phyloP scores from a whole-genome alignment of 164 flowering plant species.

The Tetracentron sinense region DNA sequence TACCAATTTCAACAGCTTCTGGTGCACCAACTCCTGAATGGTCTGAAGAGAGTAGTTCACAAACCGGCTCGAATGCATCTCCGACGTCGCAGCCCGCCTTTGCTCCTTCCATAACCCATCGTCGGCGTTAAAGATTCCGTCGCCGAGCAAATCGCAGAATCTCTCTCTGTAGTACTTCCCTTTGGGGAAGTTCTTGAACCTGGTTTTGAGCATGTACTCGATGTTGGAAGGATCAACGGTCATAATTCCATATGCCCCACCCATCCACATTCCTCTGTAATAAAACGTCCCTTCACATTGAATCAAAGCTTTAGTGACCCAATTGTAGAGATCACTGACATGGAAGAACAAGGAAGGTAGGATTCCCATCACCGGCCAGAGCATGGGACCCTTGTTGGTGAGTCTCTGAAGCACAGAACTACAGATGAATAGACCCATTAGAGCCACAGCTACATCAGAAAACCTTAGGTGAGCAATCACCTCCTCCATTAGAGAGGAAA shows the following conservation, averaged over 20 bases:
- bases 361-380: constrained; percentile 69
- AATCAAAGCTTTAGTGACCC: constrained; percentile 36
- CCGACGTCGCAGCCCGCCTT: constrained; percentile 41
- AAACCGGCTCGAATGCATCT: constrained; percentile 56
- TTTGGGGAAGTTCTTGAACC: constrained; percentile 74
- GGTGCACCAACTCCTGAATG: constrained; percentile 40
- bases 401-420: constrained; percentile 32
- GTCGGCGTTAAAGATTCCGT: constrained; percentile 78
- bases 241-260: constrained; percentile 38
- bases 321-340: constrained; percentile 29
- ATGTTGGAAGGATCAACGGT: constrained; percentile 57
- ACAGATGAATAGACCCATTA: constrained; percentile 43
- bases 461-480: constrained; percentile 12
- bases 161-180: constrained; percentile 56
- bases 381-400: constrained; percentile 54
- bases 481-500: constrained; percentile 6
- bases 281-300: constrained; percentile 42
- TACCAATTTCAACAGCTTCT: constrained; percentile 39
- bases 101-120: constrained; percentile 59
- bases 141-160: constrained; percentile 60
- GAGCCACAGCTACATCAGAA: constrained; percentile 37
- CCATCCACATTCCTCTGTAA: constrained; percentile 47
- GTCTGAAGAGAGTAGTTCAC: constrained; percentile 34
- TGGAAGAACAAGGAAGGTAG: constrained; percentile 42
- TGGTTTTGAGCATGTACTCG: constrained; percentile 71